phyloP scores from a whole-genome alignment of 768 basidiomycete species.

The Boletus subcaerulescens region DNA sequence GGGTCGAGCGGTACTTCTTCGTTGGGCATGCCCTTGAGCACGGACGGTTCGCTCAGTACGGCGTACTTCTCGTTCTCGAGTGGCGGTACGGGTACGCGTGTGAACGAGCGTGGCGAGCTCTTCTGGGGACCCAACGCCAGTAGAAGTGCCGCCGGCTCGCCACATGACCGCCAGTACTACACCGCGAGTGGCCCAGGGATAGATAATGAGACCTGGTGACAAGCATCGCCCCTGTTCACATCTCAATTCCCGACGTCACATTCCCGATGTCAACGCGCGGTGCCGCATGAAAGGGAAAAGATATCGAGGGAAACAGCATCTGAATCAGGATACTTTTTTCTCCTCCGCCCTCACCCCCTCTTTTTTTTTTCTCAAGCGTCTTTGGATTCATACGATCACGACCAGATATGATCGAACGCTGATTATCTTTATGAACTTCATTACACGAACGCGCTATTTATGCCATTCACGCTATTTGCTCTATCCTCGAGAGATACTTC shows the following conservation, averaged over 20 bases:
- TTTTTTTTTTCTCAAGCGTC: not conserved
- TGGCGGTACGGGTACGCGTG: slow-evolving; percentile 15
- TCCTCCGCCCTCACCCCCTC: not conserved
- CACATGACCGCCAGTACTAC: slow-evolving; percentile 13
- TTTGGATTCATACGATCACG: slow-evolving; percentile 8
- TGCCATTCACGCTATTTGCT: slow-evolving; percentile 15
- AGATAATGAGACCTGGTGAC: slow-evolving; percentile 7
- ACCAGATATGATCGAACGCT: slow-evolving; percentile 6
- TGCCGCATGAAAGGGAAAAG: not conserved
- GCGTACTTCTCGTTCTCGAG: slow-evolving; percentile 27
- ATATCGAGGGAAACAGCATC: not conserved
- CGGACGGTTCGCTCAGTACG: slow-evolving; percentile 20
- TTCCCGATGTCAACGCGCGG: not conserved
- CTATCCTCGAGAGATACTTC: not conserved
- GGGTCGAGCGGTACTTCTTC: slow-evolving; percentile 2
- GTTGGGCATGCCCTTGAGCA: not conserved
- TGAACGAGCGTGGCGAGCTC: slow-evolving; percentile 31
- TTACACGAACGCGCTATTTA: slow-evolving; percentile 22
- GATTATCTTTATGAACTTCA: slow-evolving; percentile 27
- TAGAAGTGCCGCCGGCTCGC: slow-evolving; percentile 5
- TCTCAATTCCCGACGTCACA: not conserved
- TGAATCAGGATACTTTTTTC: not conserved
- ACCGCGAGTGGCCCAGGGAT: slow-evolving; percentile 11
- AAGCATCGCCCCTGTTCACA: not conserved
- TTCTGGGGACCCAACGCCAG: not conserved